These are phyloP conservation scores for Colletotrichum scovillei DNA, from an alignment of 2,329 filamentous ascomycete genomes.

Conservation along the genomic window DNA sequence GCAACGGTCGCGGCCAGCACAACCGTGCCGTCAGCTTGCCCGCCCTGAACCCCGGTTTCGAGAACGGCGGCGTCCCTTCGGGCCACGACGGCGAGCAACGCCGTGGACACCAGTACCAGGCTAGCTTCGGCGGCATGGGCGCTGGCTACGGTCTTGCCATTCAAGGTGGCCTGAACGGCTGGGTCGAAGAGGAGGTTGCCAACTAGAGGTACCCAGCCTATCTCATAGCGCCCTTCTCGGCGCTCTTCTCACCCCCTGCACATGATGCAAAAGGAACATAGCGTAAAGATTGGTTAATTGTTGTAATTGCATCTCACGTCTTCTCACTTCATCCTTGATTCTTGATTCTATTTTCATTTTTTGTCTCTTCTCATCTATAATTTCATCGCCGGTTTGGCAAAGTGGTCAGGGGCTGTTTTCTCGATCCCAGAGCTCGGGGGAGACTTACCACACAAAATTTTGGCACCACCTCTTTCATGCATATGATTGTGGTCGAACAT, in stretches of 20 bases:
- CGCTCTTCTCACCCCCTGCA: background rate
- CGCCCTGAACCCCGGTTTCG: conserved; percentile 71
- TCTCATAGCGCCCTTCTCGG: background rate
- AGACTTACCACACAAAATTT: conserved; percentile 28
- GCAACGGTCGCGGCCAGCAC: conserved; percentile 70
- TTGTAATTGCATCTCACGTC: conserved; percentile 52
- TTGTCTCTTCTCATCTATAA: conserved; percentile 35
- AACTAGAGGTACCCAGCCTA: conserved; percentile 54
- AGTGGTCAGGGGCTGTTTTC: conserved; percentile 31
- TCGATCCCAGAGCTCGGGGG: conserved; percentile 28
- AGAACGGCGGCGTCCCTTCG: conserved; percentile 64
- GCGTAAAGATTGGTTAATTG: conserved; percentile 52
- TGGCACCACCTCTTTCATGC: conserved; percentile 31
- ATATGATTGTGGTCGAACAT: conserved; percentile 35
- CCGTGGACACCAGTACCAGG: conserved; percentile 74
- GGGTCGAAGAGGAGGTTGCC: conserved; percentile 75
- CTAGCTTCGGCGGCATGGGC: conserved; percentile 70
- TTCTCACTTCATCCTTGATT: conserved; percentile 36
- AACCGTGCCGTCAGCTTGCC: conserved; percentile 92
- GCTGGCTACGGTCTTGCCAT: conserved; percentile 71
- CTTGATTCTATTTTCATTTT: conserved; percentile 34
- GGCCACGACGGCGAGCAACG: conserved; percentile 61
- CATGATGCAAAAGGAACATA: conserved; percentile 27
- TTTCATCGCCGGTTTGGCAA: conserved; percentile 32
- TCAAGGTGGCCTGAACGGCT: conserved; percentile 73